phyloP scores from a whole-genome alignment of 2,329 filamentous ascomycete genomes.

The Ascochyta clinopodiicola region DNA sequence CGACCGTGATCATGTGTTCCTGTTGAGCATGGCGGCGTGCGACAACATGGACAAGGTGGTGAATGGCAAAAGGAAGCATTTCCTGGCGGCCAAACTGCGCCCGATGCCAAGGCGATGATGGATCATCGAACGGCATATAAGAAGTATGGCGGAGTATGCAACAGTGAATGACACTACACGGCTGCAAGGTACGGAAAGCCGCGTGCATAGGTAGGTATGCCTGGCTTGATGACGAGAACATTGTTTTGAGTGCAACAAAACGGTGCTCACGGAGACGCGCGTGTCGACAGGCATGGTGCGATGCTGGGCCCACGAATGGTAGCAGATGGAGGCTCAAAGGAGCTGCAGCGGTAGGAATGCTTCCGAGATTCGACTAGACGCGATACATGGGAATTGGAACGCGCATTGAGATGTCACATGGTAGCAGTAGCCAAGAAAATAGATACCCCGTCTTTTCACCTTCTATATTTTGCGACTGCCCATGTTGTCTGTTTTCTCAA shows the following conservation, averaged over 20 bases:
- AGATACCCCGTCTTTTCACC: constrained; percentile 1
- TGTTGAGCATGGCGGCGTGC: background rate
- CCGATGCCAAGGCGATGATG: background rate
- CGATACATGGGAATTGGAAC: background rate
- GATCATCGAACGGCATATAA: background rate
- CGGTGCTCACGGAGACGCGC: background rate
- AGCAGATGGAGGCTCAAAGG: background rate
- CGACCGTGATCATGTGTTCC: constrained; percentile 9
- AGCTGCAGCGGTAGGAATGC: constrained; percentile 9
- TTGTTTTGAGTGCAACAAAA: background rate
- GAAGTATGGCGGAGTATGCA: background rate
- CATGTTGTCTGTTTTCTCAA: background rate
- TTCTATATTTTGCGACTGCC: background rate
- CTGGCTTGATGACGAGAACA: background rate
- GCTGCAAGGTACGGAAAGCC: background rate
- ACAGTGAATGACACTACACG: background rate
- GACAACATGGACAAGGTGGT: background rate
- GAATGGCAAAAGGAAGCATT: background rate
- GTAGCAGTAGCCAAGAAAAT: constrained; percentile 1
- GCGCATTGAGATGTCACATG: constrained; percentile 3
- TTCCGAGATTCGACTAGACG: background rate
- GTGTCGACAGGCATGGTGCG: background rate
- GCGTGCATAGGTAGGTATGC: background rate
- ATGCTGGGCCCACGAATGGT: background rate
- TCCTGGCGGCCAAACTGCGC: background rate